Conservation (phyloP, 768 basidiomycete genomes). For the Boletus insuetus region DNA sequence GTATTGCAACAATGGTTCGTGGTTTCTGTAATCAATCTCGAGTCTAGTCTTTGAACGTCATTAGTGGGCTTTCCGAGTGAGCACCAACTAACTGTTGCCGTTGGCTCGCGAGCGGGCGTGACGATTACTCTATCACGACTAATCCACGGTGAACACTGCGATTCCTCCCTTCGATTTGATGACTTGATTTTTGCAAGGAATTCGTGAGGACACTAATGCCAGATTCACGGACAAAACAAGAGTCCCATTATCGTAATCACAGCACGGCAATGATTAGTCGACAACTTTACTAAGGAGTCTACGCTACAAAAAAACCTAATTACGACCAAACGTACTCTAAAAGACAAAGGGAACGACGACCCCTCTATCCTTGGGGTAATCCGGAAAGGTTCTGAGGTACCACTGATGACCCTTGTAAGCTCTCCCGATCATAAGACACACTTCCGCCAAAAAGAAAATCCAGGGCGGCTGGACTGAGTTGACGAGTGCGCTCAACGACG, state of each 20-base stretch:
- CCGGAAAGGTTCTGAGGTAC: slow-evolving; percentile 76
- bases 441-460: slow-evolving; percentile 72
- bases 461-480: slow-evolving; percentile 65
- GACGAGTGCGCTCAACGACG: slow-evolving; percentile 38
- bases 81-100: no score
- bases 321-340: slow-evolving; percentile 28
- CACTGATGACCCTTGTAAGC: slow-evolving; percentile 81
- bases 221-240: no score
- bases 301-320: not conserved
- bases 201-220: no score
- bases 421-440: slow-evolving; percentile 77
- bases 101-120: no score
- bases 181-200: not conserved
- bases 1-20: no score
- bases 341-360: slow-evolving; percentile 78
- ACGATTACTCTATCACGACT: no score
- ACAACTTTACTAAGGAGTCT: no score
- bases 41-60: no score
- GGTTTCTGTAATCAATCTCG: no score
- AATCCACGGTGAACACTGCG: not conserved
- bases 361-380: slow-evolving; percentile 79
- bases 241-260: no score
- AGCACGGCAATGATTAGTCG: no score
- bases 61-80: no score
- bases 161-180: not conserved